Evolutionary conservation across 164 flowering plant genomes (phyloP), one percentile per base, ranked within the genome.

Genomic region (Piper longum): DNA sequence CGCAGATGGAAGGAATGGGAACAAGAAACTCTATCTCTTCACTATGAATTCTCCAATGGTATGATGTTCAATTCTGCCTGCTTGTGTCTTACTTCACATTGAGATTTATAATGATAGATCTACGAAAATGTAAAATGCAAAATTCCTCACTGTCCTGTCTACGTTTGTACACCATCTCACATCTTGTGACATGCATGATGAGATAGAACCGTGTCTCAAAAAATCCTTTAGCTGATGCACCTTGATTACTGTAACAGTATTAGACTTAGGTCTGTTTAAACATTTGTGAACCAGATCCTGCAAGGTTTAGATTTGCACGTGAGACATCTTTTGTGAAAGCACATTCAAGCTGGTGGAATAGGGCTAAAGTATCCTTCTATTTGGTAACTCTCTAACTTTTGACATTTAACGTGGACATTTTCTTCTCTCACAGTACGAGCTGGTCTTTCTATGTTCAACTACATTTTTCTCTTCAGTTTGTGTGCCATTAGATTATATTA

Each of bases 1-100:
- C 92, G 97, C 40, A 80, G 88, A 51, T 93, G 97, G 97, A 93
- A 91, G 76, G 57, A 68, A 9, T 93, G 99, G 99, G 97, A 93
- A 74, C 61, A 56, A 66, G 97, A 91, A 70, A 85, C 87, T 19
- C 36, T 65, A 64, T 68, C 96, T 26, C 72, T 57, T 64, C 72
- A 79, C 60, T 88, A 83, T 62, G 92, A 85, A 76, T 81, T 83
- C 68, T 79, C 88, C 16, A 81, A 83, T 73, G 98, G 98, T 90
- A 85, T 62, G 36, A 26, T 26, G 36, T 26, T 26, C 36, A 26
- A 26, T 26, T 26, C 36, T 26, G 36, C 36, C 36, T 26, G 36
- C 36, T 26, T 26, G 36, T 26, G 36, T 26, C 36, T 26, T 26
- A 26, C 36, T 26, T 26, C 36, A 26, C 36, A 26, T 26, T 26